These are phyloP conservation scores for Rhizophora apiculata DNA, from an alignment of 345 rosid genomes.

Conservation along the genomic window DNA sequence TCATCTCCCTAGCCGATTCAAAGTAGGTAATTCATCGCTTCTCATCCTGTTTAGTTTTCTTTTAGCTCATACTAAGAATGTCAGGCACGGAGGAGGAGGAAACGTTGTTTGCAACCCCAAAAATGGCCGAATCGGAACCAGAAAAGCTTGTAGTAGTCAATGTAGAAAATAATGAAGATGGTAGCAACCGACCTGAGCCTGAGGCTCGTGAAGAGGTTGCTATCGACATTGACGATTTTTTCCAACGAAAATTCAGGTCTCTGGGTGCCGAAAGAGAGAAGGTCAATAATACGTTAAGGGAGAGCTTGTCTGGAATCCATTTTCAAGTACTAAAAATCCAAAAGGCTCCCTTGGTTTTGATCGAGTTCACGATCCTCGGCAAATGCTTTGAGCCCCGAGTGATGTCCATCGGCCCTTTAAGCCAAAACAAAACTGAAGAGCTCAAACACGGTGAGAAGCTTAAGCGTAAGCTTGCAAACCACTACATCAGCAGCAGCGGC, in stretches of 20 bases:
- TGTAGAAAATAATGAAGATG: too few relatives aligned
- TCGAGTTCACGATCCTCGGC: not conserved
- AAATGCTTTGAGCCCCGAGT: conserved; percentile 18
- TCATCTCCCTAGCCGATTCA: too few relatives aligned
- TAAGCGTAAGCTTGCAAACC: not conserved
- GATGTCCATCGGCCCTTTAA: conserved; percentile 27
- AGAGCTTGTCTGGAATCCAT: too few relatives aligned
- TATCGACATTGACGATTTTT: not conserved
- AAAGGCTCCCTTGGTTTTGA: conserved; percentile 9
- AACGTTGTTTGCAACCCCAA: too few relatives aligned
- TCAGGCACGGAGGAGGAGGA: too few relatives aligned
- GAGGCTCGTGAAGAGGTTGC: too few relatives aligned
- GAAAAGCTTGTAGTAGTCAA: too few relatives aligned
- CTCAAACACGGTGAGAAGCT: not conserved
- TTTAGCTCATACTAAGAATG: too few relatives aligned
- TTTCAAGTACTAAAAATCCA: not conserved
- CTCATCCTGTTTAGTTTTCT: too few relatives aligned
- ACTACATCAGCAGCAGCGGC: not conserved
- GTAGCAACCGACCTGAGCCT: too few relatives aligned
- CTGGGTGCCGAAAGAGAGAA: not conserved
- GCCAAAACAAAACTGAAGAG: not conserved
- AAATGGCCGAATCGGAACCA: too few relatives aligned
- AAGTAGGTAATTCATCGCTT: too few relatives aligned
- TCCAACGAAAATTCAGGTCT: not conserved
- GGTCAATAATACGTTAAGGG: not conserved